Base-by-base conservation (phyloP, 768 basidiomycete species). In the Pleurotus platypus region DNA sequence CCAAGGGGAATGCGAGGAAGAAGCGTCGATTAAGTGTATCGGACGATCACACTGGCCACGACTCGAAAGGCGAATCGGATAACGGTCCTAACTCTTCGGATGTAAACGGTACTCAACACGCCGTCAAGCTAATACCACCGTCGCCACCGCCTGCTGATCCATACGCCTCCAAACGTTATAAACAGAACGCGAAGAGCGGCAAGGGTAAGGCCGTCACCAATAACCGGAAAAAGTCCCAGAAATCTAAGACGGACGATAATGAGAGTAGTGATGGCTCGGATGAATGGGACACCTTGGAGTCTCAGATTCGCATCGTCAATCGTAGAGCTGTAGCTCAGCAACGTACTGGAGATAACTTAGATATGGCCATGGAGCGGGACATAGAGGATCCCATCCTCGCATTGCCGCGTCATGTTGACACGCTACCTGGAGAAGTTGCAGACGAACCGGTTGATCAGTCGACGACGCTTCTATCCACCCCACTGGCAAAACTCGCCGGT, bases 401-500 rank as follows among this genome's bases (percentile, higher is more conserved):
- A n/a, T 56, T 46, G 11, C 27, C 42, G 46, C 43, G n/a, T 22
- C 13, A 18, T n/a, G 20, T 30, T 13, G 12, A 46, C 30, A 20
- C 43, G 46, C 27, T 24, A 12, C 5, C 13, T 30, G 30, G 13
- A 16, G 30, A 13, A 18, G 13, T 24, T 24, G 9, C 22, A 49
- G 11, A 35, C 8, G 22, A 47, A 39, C 15, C 7, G 49, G 30
- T 35, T 35, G 30, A 35, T 35, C 30, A 35, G 30, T 35, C 30
- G 2, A 35, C 30, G 9, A 35, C 30, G 9, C 30, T 35, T 35
- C 27, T 50, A 75, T 87, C 58, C 72, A 85, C 68, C 72, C 90
- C 49, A 85, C 87, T 49, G 85, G 88, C 60, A 77, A 84, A 57
- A 62, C 84, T 76, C 61, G 77, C 76, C 64, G 76, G 89, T 60